Base-by-base conservation (phyloP, 257 asterid genomes). In the Nicotiana noctiflora region DNA sequence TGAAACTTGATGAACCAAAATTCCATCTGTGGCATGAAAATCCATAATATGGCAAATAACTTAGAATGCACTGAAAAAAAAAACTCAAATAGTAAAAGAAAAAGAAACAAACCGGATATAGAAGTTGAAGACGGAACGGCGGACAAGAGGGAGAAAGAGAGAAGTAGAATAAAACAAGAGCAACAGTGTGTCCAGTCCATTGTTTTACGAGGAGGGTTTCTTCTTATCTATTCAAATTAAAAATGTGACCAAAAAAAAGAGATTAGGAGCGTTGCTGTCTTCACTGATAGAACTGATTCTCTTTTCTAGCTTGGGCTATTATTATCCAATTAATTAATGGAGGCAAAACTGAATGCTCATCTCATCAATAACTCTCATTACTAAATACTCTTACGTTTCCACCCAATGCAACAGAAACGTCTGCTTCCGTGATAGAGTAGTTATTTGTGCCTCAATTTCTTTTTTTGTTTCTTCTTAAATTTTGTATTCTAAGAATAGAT, bases 151-250 rank as follows among this genome's bases (percentile, higher is more conserved):
- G 31, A 79, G 23, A 44, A 19, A 79, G 12, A 62, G 29, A 40
- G 63, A 25, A 79, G 57, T 66, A 79, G 59, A 44, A 78, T 8
- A 78, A 78, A 57, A 23, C 60, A 78, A 37, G 68, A 78, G 81
- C 14, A 4, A 23, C 25, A 18, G 34, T 17, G 15, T n/a, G 53
- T 59, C 60, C 66, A 61, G 6, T 61, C 75, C 81, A 78, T 78
- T 44, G 72, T 37, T 61, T 56, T 18, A 56, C 18, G 18, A 55
- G 61, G 0, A 46, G n/a, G 2, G 15, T 67, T 37, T 67, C 17
- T 8, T 21, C 53, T 67, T 67, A 34, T 67, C 53, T 67, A 10
- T 67, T 9, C 25, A 67, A 67, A 66, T 34, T 7, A 1, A 40
- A 40, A 40, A 40, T 8, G 11, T 8, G 46, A 40, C 46, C n/a